These are phyloP conservation scores for Rhododendron molle DNA, from an alignment of 148 eudicot genomes.

Conservation along the genomic window DNA sequence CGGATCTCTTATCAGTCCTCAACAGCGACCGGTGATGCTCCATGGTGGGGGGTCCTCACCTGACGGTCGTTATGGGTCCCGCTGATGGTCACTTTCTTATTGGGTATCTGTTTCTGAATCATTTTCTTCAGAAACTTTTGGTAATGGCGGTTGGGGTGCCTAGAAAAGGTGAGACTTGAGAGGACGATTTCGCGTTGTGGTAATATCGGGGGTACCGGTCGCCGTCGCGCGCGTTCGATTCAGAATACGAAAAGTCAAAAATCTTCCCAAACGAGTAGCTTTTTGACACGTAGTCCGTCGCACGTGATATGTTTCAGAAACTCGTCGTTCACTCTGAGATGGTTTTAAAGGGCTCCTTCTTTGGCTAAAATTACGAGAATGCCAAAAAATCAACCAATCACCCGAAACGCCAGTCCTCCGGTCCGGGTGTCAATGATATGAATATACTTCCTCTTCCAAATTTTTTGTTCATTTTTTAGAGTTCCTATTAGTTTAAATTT, in stretches of 20 bases:
- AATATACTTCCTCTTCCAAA: too few relatives aligned
- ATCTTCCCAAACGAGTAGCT: neutral
- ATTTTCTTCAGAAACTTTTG: neutral
- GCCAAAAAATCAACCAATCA: neutral
- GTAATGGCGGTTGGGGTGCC: neutral
- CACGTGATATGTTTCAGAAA: neutral
- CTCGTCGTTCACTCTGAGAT: neutral
- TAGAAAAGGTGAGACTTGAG: neutral
- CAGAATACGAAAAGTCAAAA: neutral
- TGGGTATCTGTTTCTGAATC: neutral
- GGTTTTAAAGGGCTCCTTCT: neutral
- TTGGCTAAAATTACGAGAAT: conserved; percentile 1
- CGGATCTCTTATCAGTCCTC: neutral
- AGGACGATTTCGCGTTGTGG: neutral
- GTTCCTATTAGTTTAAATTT: too few relatives aligned
- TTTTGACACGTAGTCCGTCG: neutral
- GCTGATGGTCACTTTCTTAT: neutral
- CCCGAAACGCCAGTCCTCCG: too few relatives aligned
- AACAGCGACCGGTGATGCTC: neutral
- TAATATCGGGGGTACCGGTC: neutral
- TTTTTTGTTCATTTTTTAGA: too few relatives aligned
- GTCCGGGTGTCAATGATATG: neutral
- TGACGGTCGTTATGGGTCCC: neutral
- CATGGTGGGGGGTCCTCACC: neutral
- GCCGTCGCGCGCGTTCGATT: conserved; percentile 22